phyloP scores from a whole-genome alignment of 1,284 basidiomycete species.

The Violaceomyces palustris region DNA sequence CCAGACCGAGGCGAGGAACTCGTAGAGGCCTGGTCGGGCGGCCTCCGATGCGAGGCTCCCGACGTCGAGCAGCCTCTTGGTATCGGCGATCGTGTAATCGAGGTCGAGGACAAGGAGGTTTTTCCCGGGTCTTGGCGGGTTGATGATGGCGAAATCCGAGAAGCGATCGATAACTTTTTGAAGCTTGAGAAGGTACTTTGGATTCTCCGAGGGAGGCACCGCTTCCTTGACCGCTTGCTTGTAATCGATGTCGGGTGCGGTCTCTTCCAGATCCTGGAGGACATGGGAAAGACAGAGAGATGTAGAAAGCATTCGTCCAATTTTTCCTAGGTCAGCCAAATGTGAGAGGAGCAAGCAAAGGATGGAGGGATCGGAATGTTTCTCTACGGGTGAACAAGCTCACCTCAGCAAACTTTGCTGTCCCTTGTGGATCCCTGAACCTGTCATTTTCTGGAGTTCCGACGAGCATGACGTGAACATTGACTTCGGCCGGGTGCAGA shows the following conservation, averaged over 20 bases:
- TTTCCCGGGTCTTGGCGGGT: conserved; percentile 48
- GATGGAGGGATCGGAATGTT: too few relatives aligned
- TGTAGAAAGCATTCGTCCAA: too few relatives aligned
- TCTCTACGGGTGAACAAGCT: too few relatives aligned
- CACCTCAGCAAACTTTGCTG: conserved; percentile 4
- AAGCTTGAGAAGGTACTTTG: conserved; percentile 25
- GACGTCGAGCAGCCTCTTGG: conserved; percentile 60
- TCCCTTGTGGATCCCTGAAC: conserved; percentile 63
- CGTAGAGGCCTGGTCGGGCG: conserved; percentile 74
- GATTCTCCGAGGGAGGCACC: neutral
- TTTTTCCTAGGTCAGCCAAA: too few relatives aligned
- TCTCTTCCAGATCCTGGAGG: too few relatives aligned
- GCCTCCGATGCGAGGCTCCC: conserved; percentile 71
- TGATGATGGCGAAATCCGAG: conserved; percentile 34
- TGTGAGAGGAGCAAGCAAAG: too few relatives aligned
- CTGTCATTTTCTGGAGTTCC: conserved; percentile 36
- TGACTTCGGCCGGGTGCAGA: too few relatives aligned
- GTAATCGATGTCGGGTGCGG: too few relatives aligned
- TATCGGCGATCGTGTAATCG: conserved; percentile 61
- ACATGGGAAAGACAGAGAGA: too few relatives aligned
- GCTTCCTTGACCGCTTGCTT: too few relatives aligned
- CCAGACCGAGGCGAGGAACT: conserved; percentile 59
- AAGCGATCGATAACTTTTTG: conserved; percentile 33
- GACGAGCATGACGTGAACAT: conserved; percentile 32
- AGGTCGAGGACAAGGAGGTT: conserved; percentile 77